These are phyloP conservation scores for Pythium folliculosum DNA, from an alignment of 352 stramenopile species.

Conservation along the genomic window DNA sequence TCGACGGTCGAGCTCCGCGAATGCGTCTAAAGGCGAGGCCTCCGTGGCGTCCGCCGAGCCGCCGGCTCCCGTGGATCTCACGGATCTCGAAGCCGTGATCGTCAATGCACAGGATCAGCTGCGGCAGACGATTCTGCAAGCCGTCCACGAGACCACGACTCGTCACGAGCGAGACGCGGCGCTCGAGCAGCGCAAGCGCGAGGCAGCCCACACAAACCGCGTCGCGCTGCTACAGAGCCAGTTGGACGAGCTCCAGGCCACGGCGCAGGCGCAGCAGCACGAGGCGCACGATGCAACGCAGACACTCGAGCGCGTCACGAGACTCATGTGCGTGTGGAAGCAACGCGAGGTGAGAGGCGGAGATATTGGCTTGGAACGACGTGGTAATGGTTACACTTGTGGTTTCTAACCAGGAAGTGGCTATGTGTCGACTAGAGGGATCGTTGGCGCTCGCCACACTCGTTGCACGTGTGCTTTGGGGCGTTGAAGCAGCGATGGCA, in stretches of 20 bases:
- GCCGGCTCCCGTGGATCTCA: conserved; percentile 21
- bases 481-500: conserved; percentile 9
- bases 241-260: conserved; percentile 44
- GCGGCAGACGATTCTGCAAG: conserved; percentile 37
- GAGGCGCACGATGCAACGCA: conserved; percentile 17
- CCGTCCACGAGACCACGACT: conserved; percentile 13
- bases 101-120: conserved; percentile 36
- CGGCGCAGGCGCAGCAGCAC: conserved; percentile 8
- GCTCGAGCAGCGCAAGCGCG: conserved; percentile 50
- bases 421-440: conserved; percentile 2
- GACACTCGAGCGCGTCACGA: conserved; percentile 12
- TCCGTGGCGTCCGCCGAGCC: neutral
- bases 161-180: conserved; percentile 16
- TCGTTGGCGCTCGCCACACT: conserved; percentile 8
- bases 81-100: conserved; percentile 37
- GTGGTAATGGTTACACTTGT: conserved; percentile 6
- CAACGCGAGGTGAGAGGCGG: conserved; percentile 8
- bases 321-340: conserved; percentile 17
- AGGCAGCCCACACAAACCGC: conserved; percentile 46
- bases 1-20: neutral
- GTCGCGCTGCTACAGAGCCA: conserved; percentile 47
- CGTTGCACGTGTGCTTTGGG: conserved; percentile 19
- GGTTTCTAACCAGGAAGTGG: neutral
- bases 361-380: neutral
- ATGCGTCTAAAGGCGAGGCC: neutral